These are phyloP conservation scores for Hymenoscyphus albidus DNA, from an alignment of 2,329 filamentous ascomycete species.

Conservation along the genomic window DNA sequence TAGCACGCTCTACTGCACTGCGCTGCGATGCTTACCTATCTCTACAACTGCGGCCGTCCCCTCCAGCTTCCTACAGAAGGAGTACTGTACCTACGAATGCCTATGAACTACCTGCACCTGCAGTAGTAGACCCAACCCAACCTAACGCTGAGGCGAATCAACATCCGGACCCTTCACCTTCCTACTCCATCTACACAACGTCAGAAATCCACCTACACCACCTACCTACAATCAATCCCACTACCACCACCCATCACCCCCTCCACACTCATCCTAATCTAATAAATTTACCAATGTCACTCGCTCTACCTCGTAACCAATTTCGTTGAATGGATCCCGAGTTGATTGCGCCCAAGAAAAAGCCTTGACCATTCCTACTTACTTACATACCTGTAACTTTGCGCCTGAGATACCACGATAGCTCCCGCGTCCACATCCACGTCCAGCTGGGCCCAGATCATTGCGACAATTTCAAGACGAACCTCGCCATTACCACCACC, in stretches of 20 bases:
- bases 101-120: not conserved
- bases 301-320: constrained; percentile 1
- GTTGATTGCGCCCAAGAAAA: constrained; percentile 12
- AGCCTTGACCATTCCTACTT: not conserved
- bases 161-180: not conserved
- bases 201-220: not conserved
- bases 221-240: not conserved
- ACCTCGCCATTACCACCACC: not conserved
- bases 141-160: not conserved
- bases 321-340: constrained; percentile 27
- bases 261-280: not conserved
- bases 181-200: not conserved
- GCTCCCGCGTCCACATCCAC: not conserved
- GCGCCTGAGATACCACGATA: not conserved
- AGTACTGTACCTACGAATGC: no score
- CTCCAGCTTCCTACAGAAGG: no score
- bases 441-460: not conserved
- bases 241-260: not conserved
- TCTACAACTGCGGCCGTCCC: no score
- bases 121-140: not conserved
- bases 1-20: no score
- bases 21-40: no score
- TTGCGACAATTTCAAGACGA: constrained; percentile 7
- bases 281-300: not conserved
- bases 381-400: not conserved